A percentile compares a stretch with the other conserved stretches of the same genome.
Evolutionary conservation across 495 filamentous ascomycete genomes (phyloP).

Genomic region (Lepraria neglecta): DNA sequence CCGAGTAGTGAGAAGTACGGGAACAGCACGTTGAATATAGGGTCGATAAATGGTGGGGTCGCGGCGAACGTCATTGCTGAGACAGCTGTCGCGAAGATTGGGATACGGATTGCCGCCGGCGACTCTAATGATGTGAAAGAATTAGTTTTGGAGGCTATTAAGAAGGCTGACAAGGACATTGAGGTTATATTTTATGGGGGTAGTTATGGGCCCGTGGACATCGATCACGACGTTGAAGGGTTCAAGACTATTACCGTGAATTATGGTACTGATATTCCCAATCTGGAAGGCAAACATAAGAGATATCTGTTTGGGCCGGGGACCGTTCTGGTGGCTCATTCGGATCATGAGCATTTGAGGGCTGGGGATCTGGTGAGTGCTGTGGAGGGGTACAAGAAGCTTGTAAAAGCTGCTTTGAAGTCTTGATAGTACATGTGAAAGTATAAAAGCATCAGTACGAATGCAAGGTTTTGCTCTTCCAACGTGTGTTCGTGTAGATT

Average conservation of each 20-base stretch:
- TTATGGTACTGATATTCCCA: slow-evolving; percentile 88
- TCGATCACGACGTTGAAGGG: slow-evolving; percentile 71
- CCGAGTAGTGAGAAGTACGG: slow-evolving; percentile 73
- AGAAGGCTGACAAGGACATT: slow-evolving; percentile 51
- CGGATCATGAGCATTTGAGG: slow-evolving; percentile 71
- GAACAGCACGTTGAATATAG: slow-evolving; percentile 82
- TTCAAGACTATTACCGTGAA: slow-evolving; percentile 77
- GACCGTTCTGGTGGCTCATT: slow-evolving; percentile 82
- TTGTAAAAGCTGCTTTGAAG: slow-evolving; percentile 32
- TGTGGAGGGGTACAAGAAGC: slow-evolving; percentile 62
- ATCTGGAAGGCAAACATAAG: slow-evolving; percentile 64
- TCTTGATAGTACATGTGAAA: no score
- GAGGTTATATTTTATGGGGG: slow-evolving; percentile 49
- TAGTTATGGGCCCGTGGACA: slow-evolving; percentile 68
- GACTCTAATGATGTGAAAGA: slow-evolving; percentile 48
- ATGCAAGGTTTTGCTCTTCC: no score
- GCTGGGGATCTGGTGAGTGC: slow-evolving; percentile 61
- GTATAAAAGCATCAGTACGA: no score
- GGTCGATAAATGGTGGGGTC: slow-evolving; percentile 69
- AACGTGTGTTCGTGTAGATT: no score
- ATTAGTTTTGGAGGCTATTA: slow-evolving; percentile 54
- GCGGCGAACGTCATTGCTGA: slow-evolving; percentile 83
- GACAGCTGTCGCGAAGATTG: slow-evolving; percentile 57
- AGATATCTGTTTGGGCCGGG: slow-evolving; percentile 87
- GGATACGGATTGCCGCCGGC: slow-evolving; percentile 69